Percentiles rank a stretch among this genome's conserved stretches.
These are phyloP conservation scores for Trypanosoma melophagium DNA, from an alignment of 208 protist species.

Conservation along the genomic window DNA sequence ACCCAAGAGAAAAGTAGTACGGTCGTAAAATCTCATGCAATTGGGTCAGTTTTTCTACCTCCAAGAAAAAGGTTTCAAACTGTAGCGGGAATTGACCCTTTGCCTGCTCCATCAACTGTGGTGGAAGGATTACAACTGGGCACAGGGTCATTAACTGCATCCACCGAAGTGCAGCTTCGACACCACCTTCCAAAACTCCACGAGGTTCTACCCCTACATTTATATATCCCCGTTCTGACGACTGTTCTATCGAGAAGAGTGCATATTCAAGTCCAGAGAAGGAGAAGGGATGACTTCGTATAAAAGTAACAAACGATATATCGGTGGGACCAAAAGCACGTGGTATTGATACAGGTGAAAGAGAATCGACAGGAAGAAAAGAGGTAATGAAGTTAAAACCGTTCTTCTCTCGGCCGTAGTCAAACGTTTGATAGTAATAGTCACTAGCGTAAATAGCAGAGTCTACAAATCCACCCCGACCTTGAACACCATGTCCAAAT, in stretches of 20 bases:
- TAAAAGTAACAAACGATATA: constrained; percentile 3
- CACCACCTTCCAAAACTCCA: not conserved
- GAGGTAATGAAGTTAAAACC: constrained; percentile 8
- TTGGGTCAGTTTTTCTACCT: not conserved
- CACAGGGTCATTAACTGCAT: not conserved
- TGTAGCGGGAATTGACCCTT: not conserved
- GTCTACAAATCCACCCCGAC: constrained; percentile 2
- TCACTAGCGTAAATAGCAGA: not conserved
- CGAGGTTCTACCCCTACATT: constrained; percentile 3
- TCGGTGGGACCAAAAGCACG: not conserved
- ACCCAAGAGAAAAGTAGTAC: constrained; percentile 1
- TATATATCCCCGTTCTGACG: not conserved
- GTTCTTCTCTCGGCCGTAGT: not conserved
- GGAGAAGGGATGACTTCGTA: not conserved
- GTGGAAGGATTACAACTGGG: not conserved
- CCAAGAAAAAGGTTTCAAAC: not conserved
- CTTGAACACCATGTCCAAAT: constrained; percentile 4
- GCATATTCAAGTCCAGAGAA: not conserved
- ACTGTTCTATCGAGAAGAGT: not conserved
- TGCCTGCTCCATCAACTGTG: not conserved
- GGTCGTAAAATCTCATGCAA: not conserved
- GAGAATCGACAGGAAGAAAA: constrained; percentile 1
- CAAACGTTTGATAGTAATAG: constrained; percentile 11
- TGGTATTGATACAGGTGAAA: not conserved
- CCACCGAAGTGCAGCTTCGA: not conserved